phyloP scores from a whole-genome alignment of 768 basidiomycete genomes.

The Pleurotus salmoneostramineus region DNA sequence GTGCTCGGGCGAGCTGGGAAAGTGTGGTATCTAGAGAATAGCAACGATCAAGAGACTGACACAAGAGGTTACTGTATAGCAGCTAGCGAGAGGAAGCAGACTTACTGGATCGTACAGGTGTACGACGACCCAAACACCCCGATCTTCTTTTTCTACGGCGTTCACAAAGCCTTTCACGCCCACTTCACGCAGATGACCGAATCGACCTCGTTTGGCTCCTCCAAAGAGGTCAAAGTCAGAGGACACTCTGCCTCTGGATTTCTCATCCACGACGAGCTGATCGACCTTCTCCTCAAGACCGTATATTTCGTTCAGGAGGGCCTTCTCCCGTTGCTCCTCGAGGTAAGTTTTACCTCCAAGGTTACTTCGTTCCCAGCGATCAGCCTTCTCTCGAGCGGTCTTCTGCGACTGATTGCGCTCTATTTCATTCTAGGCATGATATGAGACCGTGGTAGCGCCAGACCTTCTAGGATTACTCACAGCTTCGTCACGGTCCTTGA shows the following conservation, averaged over 20 bases:
- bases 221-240: constrained; percentile 42
- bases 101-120: constrained; percentile 81
- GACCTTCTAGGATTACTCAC: constrained; percentile 14
- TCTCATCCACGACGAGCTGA: constrained; percentile 39
- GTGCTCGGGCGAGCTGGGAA: constrained; percentile 60
- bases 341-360: constrained; percentile 69
- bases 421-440: constrained; percentile 20
- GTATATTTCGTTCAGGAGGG: constrained; percentile 10
- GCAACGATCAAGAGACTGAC: constrained; percentile 73
- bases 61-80: constrained; percentile 1
- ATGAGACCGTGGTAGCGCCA: neutral
- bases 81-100: constrained; percentile 9
- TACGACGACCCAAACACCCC: constrained; percentile 75
- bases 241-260: constrained; percentile 18
- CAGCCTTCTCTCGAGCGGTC: constrained; percentile 47
- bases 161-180: constrained; percentile 67
- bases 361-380: constrained; percentile 53
- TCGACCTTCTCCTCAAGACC: constrained; percentile 41
- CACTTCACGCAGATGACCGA: constrained; percentile 81
- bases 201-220: constrained; percentile 46
- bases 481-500: constrained; percentile 77
- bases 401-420: constrained; percentile 37
- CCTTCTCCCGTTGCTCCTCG: constrained; percentile 71
- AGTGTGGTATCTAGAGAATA: constrained; percentile 66
- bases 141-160: constrained; percentile 71